Percentiles rank a stretch among this genome's conserved stretches.
Evolutionary conservation across 2,329 filamentous ascomycete genomes (phyloP).

Genomic region (Cladosporium oxysporum): DNA sequence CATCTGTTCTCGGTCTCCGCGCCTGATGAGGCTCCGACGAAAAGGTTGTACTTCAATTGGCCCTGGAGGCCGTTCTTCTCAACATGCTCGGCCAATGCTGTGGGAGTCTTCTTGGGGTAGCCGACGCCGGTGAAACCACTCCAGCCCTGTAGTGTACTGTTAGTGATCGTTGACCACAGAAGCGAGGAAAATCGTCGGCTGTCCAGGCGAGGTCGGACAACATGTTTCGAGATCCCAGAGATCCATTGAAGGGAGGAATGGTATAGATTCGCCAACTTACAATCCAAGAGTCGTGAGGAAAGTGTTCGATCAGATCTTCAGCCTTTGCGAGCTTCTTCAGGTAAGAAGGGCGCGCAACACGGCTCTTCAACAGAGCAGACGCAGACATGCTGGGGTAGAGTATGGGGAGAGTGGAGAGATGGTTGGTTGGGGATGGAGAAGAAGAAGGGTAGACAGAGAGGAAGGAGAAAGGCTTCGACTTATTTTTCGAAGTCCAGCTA

Average conservation of each 20-base stretch:
- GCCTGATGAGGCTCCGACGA: slow-evolving; percentile 86
- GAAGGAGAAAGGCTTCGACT: slow-evolving; percentile 13
- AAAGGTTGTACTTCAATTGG: slow-evolving; percentile 80
- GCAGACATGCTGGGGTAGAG: slow-evolving; percentile 28
- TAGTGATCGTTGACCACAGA: not conserved
- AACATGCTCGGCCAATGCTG: slow-evolving; percentile 82
- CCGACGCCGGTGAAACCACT: slow-evolving; percentile 82
- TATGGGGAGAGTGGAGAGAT: slow-evolving; percentile 15
- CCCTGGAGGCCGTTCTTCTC: slow-evolving; percentile 84
- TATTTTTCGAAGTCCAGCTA: slow-evolving; percentile 19
- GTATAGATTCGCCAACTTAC: slow-evolving; percentile 40
- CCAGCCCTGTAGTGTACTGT: slow-evolving; percentile 60
- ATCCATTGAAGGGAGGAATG: not conserved
- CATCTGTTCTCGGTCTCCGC: slow-evolving; percentile 90
- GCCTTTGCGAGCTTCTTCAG: slow-evolving; percentile 77
- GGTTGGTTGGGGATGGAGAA: slow-evolving; percentile 1
- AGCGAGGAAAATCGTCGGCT: not conserved
- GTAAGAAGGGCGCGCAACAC: slow-evolving; percentile 73
- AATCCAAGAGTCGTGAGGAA: slow-evolving; percentile 60
- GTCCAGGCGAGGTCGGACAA: not conserved
- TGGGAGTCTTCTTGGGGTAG: slow-evolving; percentile 71
- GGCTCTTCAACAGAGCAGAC: slow-evolving; percentile 70
- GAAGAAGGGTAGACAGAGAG: not conserved
- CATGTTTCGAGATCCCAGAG: not conserved
- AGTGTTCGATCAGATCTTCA: slow-evolving; percentile 76